Percentiles rank a stretch among this genome's conserved stretches.
phyloP scores from a whole-genome alignment of 306 rosid genomes.

The Citrullus amarus region DNA sequence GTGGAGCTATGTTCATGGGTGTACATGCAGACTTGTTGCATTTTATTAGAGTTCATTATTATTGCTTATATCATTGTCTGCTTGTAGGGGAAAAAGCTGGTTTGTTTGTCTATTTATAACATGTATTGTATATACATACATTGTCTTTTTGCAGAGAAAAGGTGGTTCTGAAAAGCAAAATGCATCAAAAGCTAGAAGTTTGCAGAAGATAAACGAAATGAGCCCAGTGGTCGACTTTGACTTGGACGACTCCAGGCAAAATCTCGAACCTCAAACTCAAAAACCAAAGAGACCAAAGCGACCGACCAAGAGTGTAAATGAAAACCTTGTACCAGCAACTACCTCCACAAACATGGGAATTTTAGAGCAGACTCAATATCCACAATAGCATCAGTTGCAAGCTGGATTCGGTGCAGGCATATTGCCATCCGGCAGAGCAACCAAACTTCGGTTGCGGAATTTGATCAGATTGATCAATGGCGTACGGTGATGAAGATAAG shows the following conservation, averaged over 20 bases:
- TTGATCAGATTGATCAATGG: neutral
- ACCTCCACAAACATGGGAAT: slow-evolving; percentile 12
- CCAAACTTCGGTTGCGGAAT: neutral
- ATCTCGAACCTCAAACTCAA: slow-evolving; percentile 27
- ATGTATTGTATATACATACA: neutral
- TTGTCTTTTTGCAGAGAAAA: slow-evolving; percentile 50
- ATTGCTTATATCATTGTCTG: neutral
- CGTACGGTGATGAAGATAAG: neutral
- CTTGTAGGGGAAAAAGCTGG: neutral
- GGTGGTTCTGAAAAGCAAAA: slow-evolving; percentile 31
- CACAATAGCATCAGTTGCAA: neutral
- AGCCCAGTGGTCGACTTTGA: slow-evolving; percentile 23
- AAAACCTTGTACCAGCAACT: slow-evolving; percentile 43
- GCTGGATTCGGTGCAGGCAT: neutral
- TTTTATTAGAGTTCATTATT: neutral
- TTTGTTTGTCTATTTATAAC: neutral
- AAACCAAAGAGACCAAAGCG: slow-evolving; percentile 67
- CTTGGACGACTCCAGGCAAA: slow-evolving; percentile 30
- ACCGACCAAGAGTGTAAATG: slow-evolving; percentile 53
- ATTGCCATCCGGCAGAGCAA: neutral
- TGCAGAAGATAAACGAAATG: slow-evolving; percentile 30
- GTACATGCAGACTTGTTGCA: neutral
- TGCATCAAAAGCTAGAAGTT: slow-evolving; percentile 28
- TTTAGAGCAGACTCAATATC: slow-evolving; percentile 29
- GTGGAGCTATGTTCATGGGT: neutral